Conservation (phyloP, 495 filamentous ascomycete genomes). For the Astrothelium subdiscretum region DNA sequence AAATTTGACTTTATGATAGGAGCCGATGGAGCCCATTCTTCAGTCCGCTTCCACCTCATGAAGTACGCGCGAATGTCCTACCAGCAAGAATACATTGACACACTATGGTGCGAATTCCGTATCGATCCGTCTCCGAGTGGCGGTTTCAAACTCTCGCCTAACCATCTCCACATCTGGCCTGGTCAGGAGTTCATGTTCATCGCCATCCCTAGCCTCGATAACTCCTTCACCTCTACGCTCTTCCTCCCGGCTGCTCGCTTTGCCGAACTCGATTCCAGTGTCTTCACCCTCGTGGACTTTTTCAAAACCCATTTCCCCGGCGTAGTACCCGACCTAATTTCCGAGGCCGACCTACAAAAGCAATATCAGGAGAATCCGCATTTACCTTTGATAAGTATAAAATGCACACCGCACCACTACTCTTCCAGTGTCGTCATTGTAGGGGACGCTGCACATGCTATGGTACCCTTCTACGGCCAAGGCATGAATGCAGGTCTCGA, state of each 20-base stretch:
- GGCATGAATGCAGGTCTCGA: slow-evolving; percentile 35
- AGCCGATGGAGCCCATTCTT: slow-evolving; percentile 92
- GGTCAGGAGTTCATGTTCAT: slow-evolving; percentile 89
- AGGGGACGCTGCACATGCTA: slow-evolving; percentile 92
- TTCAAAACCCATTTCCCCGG: slow-evolving; percentile 80
- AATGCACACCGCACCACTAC: slow-evolving; percentile 81
- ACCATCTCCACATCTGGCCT: slow-evolving; percentile 97
- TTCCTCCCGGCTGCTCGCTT: slow-evolving; percentile 63
- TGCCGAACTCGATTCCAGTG: slow-evolving; percentile 44
- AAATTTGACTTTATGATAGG: slow-evolving; percentile 87
- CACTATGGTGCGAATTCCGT: slow-evolving; percentile 92
- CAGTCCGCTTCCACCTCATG: slow-evolving; percentile 84
- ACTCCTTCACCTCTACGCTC: slow-evolving; percentile 88
- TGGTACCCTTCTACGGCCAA: slow-evolving; percentile 59
- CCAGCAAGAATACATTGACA: slow-evolving; percentile 91
- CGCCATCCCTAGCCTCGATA: slow-evolving; percentile 78
- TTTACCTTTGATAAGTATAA: slow-evolving; percentile 83
- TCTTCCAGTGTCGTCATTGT: slow-evolving; percentile 67
- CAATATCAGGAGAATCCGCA: slow-evolving; percentile 75
- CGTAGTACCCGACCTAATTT: slow-evolving; percentile 67
- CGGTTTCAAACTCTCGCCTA: slow-evolving; percentile 67
- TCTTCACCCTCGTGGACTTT: slow-evolving; percentile 47
- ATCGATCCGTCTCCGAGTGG: slow-evolving; percentile 47
- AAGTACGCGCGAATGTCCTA: slow-evolving; percentile 82
- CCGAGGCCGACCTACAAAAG: slow-evolving; percentile 48